Percentiles rank a stretch among this genome's conserved stretches.
These are phyloP conservation scores for Eucalyptus regnans DNA, from an alignment of 345 rosid species.

Conservation along the genomic window DNA sequence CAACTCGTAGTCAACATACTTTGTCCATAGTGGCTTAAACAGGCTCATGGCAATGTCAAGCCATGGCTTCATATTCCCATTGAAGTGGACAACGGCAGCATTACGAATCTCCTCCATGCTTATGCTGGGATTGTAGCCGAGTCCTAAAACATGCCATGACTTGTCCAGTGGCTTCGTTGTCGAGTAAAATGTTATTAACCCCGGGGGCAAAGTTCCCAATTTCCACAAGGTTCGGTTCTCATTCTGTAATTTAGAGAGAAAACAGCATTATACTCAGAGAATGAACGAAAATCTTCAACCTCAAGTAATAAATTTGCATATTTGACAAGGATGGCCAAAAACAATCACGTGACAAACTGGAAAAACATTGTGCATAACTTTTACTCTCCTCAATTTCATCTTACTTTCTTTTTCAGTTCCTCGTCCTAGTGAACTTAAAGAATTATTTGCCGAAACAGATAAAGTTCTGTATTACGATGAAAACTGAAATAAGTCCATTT, in stretches of 20 bases:
- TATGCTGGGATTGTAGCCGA: constrained; percentile 94
- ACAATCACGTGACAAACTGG: neutral
- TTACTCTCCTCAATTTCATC: neutral
- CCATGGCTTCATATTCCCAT: constrained; percentile 99
- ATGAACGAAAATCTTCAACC: neutral
- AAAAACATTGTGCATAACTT: neutral
- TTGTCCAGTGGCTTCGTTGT: constrained; percentile 91
- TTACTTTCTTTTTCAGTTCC: neutral
- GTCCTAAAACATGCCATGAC: constrained; percentile 95
- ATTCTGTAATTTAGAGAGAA: constrained; percentile 36
- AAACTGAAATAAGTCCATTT: neutral
- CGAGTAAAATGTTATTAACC: constrained; percentile 88
- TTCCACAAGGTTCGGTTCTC: constrained; percentile 95
- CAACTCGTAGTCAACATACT: constrained; percentile 72
- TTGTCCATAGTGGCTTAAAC: constrained; percentile 85
- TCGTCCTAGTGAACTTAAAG: neutral
- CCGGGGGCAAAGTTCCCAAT: constrained; percentile 86
- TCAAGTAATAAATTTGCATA: neutral
- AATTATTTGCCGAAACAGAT: neutral
- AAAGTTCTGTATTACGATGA: neutral
- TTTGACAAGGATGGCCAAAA: neutral
- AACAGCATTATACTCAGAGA: neutral
- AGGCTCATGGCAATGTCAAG: constrained; percentile 96
- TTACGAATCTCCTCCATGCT: constrained; percentile 81
- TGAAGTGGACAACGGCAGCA: constrained; percentile 94